These are phyloP conservation scores for Pseudonectria buxi DNA, from an alignment of 2,329 filamentous ascomycete species.

Conservation along the genomic window DNA sequence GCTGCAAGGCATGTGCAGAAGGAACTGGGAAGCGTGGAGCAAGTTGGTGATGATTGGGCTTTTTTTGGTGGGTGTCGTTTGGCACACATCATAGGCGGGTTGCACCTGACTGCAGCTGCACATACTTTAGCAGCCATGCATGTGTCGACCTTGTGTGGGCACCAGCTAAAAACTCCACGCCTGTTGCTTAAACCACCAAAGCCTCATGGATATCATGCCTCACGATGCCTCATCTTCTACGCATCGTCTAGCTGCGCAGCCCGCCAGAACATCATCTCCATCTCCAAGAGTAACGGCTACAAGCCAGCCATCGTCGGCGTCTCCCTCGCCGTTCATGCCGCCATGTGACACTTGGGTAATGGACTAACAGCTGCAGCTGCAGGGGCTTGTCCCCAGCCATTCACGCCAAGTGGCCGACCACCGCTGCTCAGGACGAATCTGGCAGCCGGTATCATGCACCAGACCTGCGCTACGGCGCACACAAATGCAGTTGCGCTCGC, in stretches of 20 bases:
- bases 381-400: conserved; percentile 20
- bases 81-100: background rate
- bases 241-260: too few relatives aligned
- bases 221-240: too few relatives aligned
- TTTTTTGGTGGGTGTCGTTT: background rate
- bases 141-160: too few relatives aligned
- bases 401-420: conserved; percentile 18
- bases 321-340: conserved; percentile 1
- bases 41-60: too few relatives aligned
- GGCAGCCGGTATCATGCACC: conserved; percentile 12
- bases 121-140: too few relatives aligned
- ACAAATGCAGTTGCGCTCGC: conserved; percentile 16
- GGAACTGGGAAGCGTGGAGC: background rate
- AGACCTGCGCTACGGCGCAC: conserved; percentile 12
- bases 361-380: conserved; percentile 19
- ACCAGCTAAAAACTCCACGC: too few relatives aligned
- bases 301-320: conserved; percentile 10
- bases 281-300: too few relatives aligned
- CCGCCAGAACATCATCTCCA: too few relatives aligned
- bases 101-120: too few relatives aligned
- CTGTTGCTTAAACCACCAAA: too few relatives aligned
- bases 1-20: conserved; percentile 18
- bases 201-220: too few relatives aligned
- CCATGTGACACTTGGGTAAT: conserved; percentile 18
- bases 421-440: conserved; percentile 14